phyloP scores from a whole-genome alignment of 345 rosid species.

The Heritiera fomes region DNA sequence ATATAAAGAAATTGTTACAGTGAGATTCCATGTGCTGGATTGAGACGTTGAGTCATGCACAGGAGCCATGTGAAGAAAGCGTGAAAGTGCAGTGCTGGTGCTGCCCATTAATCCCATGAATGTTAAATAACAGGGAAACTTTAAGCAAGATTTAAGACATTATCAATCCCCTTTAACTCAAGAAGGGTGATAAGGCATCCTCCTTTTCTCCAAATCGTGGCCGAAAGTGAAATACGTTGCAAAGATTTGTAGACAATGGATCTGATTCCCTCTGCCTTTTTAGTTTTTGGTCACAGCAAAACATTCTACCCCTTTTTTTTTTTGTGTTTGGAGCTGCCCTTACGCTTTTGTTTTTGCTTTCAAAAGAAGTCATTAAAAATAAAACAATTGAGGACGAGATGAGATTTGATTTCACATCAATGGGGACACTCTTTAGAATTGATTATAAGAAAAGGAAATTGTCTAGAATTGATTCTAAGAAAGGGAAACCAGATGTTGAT shows the following conservation, averaged over 20 bases:
- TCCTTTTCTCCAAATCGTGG: slow-evolving; percentile 29
- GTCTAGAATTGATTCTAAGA: no score
- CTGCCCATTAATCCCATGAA: not conserved
- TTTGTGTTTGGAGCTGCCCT: not conserved
- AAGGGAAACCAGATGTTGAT: no score
- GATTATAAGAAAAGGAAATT: no score
- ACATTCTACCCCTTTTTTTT: not conserved
- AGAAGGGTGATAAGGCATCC: slow-evolving; percentile 26
- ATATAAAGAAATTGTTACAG: no score
- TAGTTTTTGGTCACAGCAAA: slow-evolving; percentile 10
- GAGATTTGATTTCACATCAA: no score
- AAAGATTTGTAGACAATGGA: slow-evolving; percentile 29
- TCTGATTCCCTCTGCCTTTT: slow-evolving; percentile 35
- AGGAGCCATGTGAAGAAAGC: slow-evolving; percentile 2
- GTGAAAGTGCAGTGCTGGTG: not conserved
- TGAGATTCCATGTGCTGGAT: no score
- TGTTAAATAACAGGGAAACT: not conserved
- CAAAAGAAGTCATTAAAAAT: no score
- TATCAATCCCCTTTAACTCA: not conserved
- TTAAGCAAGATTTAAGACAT: not conserved
- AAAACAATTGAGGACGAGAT: no score
- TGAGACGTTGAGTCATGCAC: no score
- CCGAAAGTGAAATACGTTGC: slow-evolving; percentile 28
- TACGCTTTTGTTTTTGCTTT: not conserved
- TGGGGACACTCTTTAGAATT: no score